Percentiles rank a stretch among this genome's conserved stretches.
Evolutionary conservation across 108 stramenopile species (phyloP).

Genomic region (Discostella pseudostelligera): DNA sequence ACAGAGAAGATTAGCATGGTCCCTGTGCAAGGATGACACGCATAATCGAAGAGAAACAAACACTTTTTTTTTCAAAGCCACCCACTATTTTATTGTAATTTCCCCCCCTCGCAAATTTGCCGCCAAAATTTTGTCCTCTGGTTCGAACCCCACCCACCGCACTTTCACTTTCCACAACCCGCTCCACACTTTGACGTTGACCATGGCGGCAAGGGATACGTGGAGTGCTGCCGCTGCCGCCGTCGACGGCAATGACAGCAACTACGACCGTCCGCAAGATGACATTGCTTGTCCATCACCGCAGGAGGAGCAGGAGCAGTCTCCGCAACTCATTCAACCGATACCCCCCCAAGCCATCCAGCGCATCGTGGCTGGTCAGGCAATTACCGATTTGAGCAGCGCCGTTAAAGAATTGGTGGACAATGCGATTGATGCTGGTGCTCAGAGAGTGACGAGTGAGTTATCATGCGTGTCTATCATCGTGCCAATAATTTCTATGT

Average conservation of each 20-base stretch:
- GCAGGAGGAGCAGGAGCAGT: not conserved
- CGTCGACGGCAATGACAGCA: too few relatives aligned
- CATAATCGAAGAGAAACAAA: conserved; percentile 85
- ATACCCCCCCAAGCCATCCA: conserved; percentile 47
- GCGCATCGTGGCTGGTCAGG: conserved; percentile 88
- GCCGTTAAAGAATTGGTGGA: conserved; percentile 92
- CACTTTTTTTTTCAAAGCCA: conserved; percentile 53
- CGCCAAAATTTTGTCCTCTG: too few relatives aligned
- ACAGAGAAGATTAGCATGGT: conserved; percentile 98
- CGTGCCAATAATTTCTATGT: conserved; percentile 2
- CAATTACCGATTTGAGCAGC: conserved; percentile 74
- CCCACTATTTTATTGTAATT: too few relatives aligned
- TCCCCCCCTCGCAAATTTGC: too few relatives aligned
- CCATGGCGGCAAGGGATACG: too few relatives aligned
- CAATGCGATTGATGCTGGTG: conserved; percentile 85
- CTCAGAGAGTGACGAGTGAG: conserved; percentile 64
- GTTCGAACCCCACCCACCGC: too few relatives aligned
- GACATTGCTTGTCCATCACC: too few relatives aligned
- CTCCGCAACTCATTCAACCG: conserved; percentile 31
- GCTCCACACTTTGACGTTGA: too few relatives aligned
- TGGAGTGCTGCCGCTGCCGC: too few relatives aligned
- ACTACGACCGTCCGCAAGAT: too few relatives aligned
- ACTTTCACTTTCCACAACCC: too few relatives aligned
- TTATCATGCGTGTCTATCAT: conserved; percentile 7
- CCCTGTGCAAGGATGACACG: conserved; percentile 96